Conservation (phyloP, 371 early-diverging fungal genomes). For the Neoconidiobolus thromboides region DNA sequence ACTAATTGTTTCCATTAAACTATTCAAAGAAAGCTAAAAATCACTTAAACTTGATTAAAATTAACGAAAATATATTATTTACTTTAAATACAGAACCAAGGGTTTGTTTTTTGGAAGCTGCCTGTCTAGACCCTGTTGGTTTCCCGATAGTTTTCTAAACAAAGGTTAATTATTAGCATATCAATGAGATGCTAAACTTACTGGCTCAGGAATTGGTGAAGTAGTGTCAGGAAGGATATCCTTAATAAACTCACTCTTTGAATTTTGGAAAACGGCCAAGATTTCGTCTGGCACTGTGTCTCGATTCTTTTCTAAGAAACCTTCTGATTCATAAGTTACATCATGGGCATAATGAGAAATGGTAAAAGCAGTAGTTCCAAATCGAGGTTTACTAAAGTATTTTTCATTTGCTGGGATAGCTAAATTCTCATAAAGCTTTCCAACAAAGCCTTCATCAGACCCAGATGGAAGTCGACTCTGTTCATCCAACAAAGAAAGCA, state of each 20-base stretch:
- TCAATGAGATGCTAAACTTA: slow-evolving; percentile 2
- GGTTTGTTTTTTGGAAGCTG: slow-evolving; percentile 55
- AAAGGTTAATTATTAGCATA: background rate
- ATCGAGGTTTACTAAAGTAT: slow-evolving; percentile 81
- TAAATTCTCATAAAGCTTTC: slow-evolving; percentile 68
- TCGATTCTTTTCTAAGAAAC: slow-evolving; percentile 97
- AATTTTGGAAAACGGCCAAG: slow-evolving; percentile 40
- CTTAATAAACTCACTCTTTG: slow-evolving; percentile 50
- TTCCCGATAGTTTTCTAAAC: background rate
- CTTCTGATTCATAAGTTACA: slow-evolving; percentile 78
- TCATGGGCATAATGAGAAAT: slow-evolving; percentile 83
- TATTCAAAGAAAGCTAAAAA: slow-evolving; percentile 64
- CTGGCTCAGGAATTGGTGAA: slow-evolving; percentile 7
- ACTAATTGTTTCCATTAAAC: slow-evolving; percentile 85
- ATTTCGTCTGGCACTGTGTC: slow-evolving; percentile 94
- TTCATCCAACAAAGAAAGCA: slow-evolving; percentile 92
- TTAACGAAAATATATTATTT: background rate
- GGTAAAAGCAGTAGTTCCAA: slow-evolving; percentile 60
- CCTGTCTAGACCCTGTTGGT: slow-evolving; percentile 21
- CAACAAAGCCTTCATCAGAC: slow-evolving; percentile 58
- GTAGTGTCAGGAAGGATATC: slow-evolving; percentile 37
- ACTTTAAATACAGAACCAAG: slow-evolving; percentile 67
- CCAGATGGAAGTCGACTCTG: slow-evolving; percentile 87
- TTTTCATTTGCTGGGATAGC: slow-evolving; percentile 38
- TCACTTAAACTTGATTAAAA: background rate